Evolutionary conservation across 257 asterid genomes (phyloP), one percentile per base, ranked within the genome.

Genomic region (Ehretia macrophylla): DNA sequence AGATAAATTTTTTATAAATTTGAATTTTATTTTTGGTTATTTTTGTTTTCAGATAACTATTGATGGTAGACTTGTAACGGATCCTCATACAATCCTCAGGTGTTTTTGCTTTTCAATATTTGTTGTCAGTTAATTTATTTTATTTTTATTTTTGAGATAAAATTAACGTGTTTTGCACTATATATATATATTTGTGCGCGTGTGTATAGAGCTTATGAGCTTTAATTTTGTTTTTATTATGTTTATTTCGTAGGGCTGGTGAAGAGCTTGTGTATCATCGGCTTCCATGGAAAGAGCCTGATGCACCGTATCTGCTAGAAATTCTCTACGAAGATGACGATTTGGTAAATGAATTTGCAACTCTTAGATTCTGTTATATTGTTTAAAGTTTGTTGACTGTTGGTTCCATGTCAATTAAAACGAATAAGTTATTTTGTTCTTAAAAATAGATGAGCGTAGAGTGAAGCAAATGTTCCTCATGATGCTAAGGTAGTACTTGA

Each of bases 241-340:
- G 46, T 57, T 52, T 45, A 11, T 44, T 45, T 51, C 64, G 52
- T 62, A 92, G 98, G 73, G 85, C 67, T 51, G 88, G 85, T 72
- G 78, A 76, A 39, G 79, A 79, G 58, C 73, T 88, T 21, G 77
- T 75, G 59, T 92, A 92, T 77, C 95, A 79, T 58, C 93, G 97
- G 39, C 91, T 83, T 69, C 96, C 97, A 8, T 92, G 99, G 97
- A 78, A 73, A 76, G 99, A 92, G 76, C 99, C 96, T 17, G 87
- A 88, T 68, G 94, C 96, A 18, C 97, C 99, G 4, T 69, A 79
- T 82, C 60, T 66, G 75, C 75, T 92, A 66, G 81, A 83, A 68
- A 75, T 84, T 62, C 68, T 88, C 14, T 77, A 79, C 51, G 96
- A 92, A 72, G 99, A 88, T 70, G 64, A 72, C 61, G 77, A 88